Conservation (phyloP, 176 grass and related monocot genomes). For the Carex kokanica region DNA sequence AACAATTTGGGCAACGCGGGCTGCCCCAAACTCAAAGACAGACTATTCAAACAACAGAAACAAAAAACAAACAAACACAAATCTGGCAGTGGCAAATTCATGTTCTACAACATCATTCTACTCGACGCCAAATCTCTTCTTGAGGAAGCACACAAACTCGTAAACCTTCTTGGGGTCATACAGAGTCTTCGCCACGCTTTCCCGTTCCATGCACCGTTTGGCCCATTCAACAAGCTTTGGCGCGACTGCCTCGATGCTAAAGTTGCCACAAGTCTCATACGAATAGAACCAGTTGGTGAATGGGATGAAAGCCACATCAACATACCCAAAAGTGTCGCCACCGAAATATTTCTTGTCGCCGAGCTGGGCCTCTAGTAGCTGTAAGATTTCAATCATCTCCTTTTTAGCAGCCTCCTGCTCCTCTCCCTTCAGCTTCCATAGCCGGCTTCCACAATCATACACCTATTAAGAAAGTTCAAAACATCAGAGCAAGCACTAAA, state of each 20-base stretch:
- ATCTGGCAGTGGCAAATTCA: neutral
- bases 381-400: constrained; percentile 33
- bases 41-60: neutral
- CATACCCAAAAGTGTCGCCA: constrained; percentile 29
- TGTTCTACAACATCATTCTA: neutral
- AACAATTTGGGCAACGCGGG: neutral
- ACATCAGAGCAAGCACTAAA: neutral
- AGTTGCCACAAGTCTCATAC: constrained; percentile 31
- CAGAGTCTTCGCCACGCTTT: constrained; percentile 32
- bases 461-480: constrained; percentile 16
- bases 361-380: constrained; percentile 29
- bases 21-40: neutral
- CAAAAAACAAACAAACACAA: neutral
- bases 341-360: constrained; percentile 38
- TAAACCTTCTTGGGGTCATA: constrained; percentile 26
- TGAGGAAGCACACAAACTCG: constrained; percentile 27
- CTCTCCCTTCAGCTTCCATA: constrained; percentile 40
- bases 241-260: constrained; percentile 13
- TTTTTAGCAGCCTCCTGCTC: constrained; percentile 9
- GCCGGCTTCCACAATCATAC: constrained; percentile 17
- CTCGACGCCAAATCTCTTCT: constrained; percentile 22
- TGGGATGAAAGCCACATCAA: constrained; percentile 37
- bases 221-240: constrained; percentile 35
- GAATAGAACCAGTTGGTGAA: constrained; percentile 32
- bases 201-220: constrained; percentile 25